Conservation (phyloP, 2,329 filamentous ascomycete species). For the Pseudogymnoascus sp. region DNA sequence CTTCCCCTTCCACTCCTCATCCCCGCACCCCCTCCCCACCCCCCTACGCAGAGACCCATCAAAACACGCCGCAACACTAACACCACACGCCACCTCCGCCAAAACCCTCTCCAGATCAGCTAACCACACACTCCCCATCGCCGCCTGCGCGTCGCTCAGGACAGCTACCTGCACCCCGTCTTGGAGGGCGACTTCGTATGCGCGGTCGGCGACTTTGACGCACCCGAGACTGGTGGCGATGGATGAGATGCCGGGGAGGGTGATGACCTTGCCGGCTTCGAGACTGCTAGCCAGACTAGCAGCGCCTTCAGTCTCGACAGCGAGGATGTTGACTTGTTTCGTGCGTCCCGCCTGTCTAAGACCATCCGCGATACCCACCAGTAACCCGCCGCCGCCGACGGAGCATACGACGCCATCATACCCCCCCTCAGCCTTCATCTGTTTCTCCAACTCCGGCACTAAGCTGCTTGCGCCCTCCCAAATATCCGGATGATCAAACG, state of each 20-base stretch:
- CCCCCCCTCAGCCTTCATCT: slow-evolving; percentile 24
- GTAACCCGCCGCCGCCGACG: slow-evolving; percentile 72
- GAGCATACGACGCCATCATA: slow-evolving; percentile 67
- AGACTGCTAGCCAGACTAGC: slow-evolving; percentile 61
- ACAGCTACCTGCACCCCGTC: slow-evolving; percentile 21
- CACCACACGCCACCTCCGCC: slow-evolving; percentile 80
- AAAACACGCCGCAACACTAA: slow-evolving; percentile 64
- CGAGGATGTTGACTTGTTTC: slow-evolving; percentile 45
- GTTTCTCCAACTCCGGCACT: slow-evolving; percentile 35
- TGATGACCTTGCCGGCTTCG: slow-evolving; percentile 47
- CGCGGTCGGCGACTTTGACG: slow-evolving; percentile 55
- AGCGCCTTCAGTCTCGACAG: slow-evolving; percentile 68
- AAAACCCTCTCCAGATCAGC: slow-evolving; percentile 75
- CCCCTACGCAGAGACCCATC: slow-evolving; percentile 52
- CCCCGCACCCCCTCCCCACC: slow-evolving; percentile 44
- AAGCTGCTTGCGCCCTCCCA: slow-evolving; percentile 58
- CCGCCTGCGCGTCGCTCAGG: slow-evolving; percentile 69
- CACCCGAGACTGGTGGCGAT: slow-evolving; percentile 69
- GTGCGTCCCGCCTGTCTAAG: slow-evolving; percentile 19
- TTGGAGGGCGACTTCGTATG: slow-evolving; percentile 52
- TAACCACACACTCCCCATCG: slow-evolving; percentile 65
- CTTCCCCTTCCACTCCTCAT: slow-evolving; percentile 53
- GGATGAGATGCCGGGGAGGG: slow-evolving; percentile 63
- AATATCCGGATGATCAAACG: slow-evolving; percentile 60
- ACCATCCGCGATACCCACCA: slow-evolving; percentile 68